Conservation (phyloP, 305 asterid genomes). For the Rubia tinctorum region DNA sequence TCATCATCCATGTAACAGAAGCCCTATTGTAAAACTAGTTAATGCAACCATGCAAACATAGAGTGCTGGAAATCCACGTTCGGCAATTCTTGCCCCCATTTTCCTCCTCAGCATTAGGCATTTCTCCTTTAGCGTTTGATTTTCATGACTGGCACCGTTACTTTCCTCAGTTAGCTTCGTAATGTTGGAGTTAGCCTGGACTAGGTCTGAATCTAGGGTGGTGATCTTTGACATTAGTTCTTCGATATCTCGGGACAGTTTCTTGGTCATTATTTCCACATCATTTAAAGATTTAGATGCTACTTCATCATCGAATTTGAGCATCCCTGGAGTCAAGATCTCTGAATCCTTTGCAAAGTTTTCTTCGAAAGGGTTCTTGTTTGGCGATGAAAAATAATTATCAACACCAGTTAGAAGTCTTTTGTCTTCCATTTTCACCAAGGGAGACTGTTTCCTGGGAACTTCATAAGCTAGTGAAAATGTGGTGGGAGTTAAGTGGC, state of each 20-base stretch:
- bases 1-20: slow-evolving; percentile 33
- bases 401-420: slow-evolving; percentile 47
- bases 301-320: slow-evolving; percentile 24
- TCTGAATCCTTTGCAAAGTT: slow-evolving; percentile 30
- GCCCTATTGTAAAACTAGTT: slow-evolving; percentile 55
- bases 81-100: slow-evolving; percentile 37
- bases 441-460: slow-evolving; percentile 43
- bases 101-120: slow-evolving; percentile 42
- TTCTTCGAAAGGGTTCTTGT: slow-evolving; percentile 34
- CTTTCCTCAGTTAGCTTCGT: slow-evolving; percentile 57
- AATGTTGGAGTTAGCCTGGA: slow-evolving; percentile 59
- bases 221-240: slow-evolving; percentile 53
- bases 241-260: slow-evolving; percentile 42
- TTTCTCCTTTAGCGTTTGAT: slow-evolving; percentile 52
- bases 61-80: slow-evolving; percentile 71
- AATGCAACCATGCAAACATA: slow-evolving; percentile 77
- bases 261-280: slow-evolving; percentile 41
- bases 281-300: slow-evolving; percentile 35
- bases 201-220: slow-evolving; percentile 53
- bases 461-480: slow-evolving; percentile 55
- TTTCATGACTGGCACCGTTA: slow-evolving; percentile 35
- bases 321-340: slow-evolving; percentile 30
- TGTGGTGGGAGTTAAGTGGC: slow-evolving; percentile 33
- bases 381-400: slow-evolving; percentile 38
- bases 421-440: slow-evolving; percentile 31